These are phyloP conservation scores for Lasiodiplodia gonubiensis DNA, from an alignment of 2,329 filamentous ascomycete genomes.

Conservation along the genomic window DNA sequence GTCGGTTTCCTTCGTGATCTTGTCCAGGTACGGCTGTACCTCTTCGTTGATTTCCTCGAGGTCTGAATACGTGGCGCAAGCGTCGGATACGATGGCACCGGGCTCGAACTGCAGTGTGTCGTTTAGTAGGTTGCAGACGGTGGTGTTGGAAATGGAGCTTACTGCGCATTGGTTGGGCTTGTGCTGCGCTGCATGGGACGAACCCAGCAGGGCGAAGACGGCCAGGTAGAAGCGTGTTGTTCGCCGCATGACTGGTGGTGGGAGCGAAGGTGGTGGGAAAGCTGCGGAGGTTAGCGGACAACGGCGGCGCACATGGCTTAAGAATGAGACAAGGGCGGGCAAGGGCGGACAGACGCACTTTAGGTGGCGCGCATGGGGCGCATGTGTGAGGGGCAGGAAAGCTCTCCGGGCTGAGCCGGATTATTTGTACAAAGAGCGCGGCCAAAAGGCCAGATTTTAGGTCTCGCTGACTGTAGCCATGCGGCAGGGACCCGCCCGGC, in stretches of 20 bases:
- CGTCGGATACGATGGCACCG: conserved; percentile 86
- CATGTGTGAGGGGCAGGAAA: neutral
- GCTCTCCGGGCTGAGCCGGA: neutral
- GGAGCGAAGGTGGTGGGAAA: conserved; percentile 26
- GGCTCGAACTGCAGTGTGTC: conserved; percentile 73
- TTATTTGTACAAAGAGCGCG: conserved; percentile 34
- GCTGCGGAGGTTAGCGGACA: conserved; percentile 27
- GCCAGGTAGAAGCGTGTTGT: conserved; percentile 66
- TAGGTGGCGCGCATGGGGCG: neutral
- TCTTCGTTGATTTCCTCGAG: conserved; percentile 83
- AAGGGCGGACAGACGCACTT: conserved; percentile 15
- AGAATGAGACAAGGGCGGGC: neutral
- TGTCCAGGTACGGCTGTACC: conserved; percentile 76
- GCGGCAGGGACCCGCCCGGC: conserved; percentile 18
- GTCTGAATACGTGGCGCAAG: conserved; percentile 90
- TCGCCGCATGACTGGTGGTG: conserved; percentile 52
- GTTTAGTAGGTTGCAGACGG: conserved; percentile 28
- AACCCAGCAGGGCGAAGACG: conserved; percentile 63
- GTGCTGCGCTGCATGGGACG: conserved; percentile 53
- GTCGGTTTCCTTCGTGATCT: conserved; percentile 85
- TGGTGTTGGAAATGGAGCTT: conserved; percentile 43
- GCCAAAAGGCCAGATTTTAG: conserved; percentile 47
- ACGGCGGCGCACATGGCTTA: conserved; percentile 28
- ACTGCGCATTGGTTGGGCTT: conserved; percentile 61
- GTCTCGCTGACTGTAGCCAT: conserved; percentile 8